A percentile compares a stretch with the other conserved stretches of the same genome.
Evolutionary conservation across 768 basidiomycete genomes (phyloP).

Genomic region (Tephrocybe sp.): DNA sequence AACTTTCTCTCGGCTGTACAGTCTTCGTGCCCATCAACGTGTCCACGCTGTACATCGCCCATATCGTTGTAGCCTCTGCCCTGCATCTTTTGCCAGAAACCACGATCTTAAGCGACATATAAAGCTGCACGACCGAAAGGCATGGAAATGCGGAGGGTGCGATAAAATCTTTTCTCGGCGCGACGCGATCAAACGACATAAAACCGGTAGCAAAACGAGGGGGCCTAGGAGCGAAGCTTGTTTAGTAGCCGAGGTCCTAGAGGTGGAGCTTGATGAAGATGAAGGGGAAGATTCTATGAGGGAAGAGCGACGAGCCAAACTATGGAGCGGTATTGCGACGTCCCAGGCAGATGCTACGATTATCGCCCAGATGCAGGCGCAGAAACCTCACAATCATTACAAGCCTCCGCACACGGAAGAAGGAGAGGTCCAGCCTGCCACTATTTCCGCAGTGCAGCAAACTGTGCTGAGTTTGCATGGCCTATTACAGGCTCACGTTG

Average conservation of each 20-base stretch:
- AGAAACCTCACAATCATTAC: constrained; percentile 20
- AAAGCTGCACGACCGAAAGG: constrained; percentile 67
- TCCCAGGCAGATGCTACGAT: constrained; percentile 32
- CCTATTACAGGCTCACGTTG: constrained; percentile 56
- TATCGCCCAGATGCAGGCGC: constrained; percentile 13
- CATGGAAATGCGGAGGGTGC: constrained; percentile 74
- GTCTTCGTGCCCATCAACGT: constrained; percentile 69
- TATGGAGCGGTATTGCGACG: constrained; percentile 62
- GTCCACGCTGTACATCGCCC: constrained; percentile 64
- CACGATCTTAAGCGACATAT: constrained; percentile 80
- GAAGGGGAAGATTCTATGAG: constrained; percentile 44
- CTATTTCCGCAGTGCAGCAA: constrained; percentile 49
- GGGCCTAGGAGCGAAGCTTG: constrained; percentile 53
- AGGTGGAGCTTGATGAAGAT: constrained; percentile 50
- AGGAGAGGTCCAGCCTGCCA: constrained; percentile 52
- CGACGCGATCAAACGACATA: constrained; percentile 78
- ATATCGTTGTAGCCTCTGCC: constrained; percentile 60
- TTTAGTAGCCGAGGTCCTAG: constrained; percentile 54
- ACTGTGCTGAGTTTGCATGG: constrained; percentile 54
- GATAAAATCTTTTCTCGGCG: constrained; percentile 72
- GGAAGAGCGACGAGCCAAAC: constrained; percentile 57
- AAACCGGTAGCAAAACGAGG: constrained; percentile 53
- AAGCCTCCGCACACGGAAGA: constrained; percentile 46
- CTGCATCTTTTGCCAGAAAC: constrained; percentile 74
- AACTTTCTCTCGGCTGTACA: constrained; percentile 66